Evolutionary conservation across 352 stramenopile species (phyloP).

Genomic region (Phytopythium oedochilum): DNA sequence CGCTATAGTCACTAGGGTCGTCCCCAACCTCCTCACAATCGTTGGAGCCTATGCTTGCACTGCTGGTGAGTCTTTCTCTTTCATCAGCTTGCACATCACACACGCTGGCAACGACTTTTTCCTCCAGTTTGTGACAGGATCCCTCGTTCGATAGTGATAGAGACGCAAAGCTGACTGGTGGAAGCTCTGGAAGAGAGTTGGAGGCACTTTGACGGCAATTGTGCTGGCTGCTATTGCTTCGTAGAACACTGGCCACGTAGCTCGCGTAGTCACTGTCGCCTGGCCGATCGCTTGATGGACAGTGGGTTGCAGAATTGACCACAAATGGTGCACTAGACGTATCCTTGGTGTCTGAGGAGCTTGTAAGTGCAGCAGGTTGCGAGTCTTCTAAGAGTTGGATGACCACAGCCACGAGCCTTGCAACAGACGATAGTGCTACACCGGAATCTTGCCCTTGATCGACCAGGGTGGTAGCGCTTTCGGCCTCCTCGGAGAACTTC

Average conservation of each 20-base stretch:
- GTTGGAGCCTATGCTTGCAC: constrained; percentile 9
- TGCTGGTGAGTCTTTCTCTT: neutral
- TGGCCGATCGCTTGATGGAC: neutral
- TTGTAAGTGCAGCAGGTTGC: neutral
- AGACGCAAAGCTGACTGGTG: neutral
- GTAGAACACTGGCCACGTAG: constrained; percentile 25
- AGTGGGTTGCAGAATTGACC: too few relatives aligned
- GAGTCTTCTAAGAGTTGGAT: neutral
- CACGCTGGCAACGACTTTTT: too few relatives aligned
- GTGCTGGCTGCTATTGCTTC: neutral
- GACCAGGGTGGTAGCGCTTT: too few relatives aligned
- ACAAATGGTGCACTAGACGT: too few relatives aligned
- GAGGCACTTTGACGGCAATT: neutral
- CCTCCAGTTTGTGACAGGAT: neutral
- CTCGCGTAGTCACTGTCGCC: constrained; percentile 30
- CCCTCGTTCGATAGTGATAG: too few relatives aligned
- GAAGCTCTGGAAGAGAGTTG: neutral
- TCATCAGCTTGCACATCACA: too few relatives aligned
- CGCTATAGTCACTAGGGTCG: constrained; percentile 42
- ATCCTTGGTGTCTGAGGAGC: neutral
- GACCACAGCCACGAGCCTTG: neutral
- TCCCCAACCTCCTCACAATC: constrained; percentile 18
- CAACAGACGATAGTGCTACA: neutral
- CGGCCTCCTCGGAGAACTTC: neutral
- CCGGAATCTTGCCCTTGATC: neutral